Evolutionary conservation across 2,329 filamentous ascomycete species (phyloP), one percentile per base, ranked within the genome.

Genomic region (Coleophoma eucalyptorum): DNA sequence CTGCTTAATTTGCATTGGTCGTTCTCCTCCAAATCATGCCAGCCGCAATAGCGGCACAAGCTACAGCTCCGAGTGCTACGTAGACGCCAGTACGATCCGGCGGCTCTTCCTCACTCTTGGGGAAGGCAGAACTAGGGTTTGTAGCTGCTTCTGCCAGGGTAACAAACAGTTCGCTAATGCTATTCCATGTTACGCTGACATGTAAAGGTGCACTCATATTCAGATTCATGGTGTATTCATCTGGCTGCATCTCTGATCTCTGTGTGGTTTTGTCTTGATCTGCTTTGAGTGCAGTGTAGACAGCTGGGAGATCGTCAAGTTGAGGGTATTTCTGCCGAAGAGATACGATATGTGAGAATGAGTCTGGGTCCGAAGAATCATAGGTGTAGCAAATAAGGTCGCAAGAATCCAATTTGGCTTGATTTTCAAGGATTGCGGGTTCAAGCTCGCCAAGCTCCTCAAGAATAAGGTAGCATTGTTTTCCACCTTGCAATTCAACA

Each of bases 221-320:
- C 59, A 96, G 74, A 35, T 80, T 79, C 46, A 86, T 83, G 0
- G 92, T 95, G 70, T 97, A 97, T 56, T 91, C 86, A 65, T 99
- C 94, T 1, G 94, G 94, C 68, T 97, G 93, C 56, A 87, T 74
- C 67, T 96, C 90, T 53, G 89, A 88, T 52, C 94, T 82, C 71
- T 99, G 94, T n/a, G 91, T 97, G 3, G 93, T 95, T 69, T 96
- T 96, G 69, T 99, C 94, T 59, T 88, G 84, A 69, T 99, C 94
- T 3, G 94, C 94, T 70, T 99, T 99, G 52, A 97, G 76, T 0
- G 93, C 94, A 1, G 90, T 90, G 66, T 96, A 99, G 7, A 99
- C 86, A 8, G 90, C 87, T 0, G 94, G 94, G 26, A 99, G 74
- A n/a, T 90, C 85, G 65, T 96, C 89, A 2, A 99, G 79, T 50